Evolutionary conservation across 2,329 filamentous ascomycete genomes (phyloP).

Genomic region (Apiospora phragmitis): DNA sequence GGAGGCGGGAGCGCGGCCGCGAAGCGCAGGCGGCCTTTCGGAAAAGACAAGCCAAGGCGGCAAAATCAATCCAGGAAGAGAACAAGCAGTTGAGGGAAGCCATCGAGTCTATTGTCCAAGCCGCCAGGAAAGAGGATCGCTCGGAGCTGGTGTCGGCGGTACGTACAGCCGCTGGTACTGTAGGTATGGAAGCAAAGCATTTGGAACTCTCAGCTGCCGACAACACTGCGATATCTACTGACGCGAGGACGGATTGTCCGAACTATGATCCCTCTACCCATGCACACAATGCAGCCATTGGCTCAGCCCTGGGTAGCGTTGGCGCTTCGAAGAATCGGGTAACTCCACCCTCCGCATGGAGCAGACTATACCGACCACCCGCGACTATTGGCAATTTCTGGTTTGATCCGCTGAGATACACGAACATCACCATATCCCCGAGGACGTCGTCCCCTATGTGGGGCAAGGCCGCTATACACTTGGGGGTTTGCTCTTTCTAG

Average conservation of each 20-base stretch:
- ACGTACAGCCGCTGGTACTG: slow-evolving; percentile 20
- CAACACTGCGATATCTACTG: neutral
- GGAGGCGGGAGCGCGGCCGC: slow-evolving; percentile 32
- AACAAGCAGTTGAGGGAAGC: slow-evolving; percentile 24
- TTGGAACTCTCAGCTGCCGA: neutral
- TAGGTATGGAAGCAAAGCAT: slow-evolving; percentile 18
- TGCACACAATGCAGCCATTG: too few relatives aligned
- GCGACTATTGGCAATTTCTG: slow-evolving; percentile 21
- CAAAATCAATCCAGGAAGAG: slow-evolving; percentile 21
- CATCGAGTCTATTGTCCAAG: slow-evolving; percentile 22
- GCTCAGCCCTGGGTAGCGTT: neutral
- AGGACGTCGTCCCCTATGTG: slow-evolving; percentile 25
- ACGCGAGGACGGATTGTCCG: neutral
- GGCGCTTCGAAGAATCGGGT: neutral
- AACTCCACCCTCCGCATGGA: neutral
- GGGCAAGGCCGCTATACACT: slow-evolving; percentile 27
- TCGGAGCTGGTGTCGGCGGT: slow-evolving; percentile 20
- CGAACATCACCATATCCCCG: slow-evolving; percentile 19
- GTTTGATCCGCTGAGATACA: slow-evolving; percentile 23
- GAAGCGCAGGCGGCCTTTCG: slow-evolving; percentile 33
- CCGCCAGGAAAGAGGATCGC: slow-evolving; percentile 17
- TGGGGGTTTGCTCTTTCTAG: slow-evolving; percentile 28
- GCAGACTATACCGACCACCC: neutral
- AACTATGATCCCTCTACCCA: neutral
- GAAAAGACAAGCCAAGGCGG: slow-evolving; percentile 26